Conservation (phyloP, 163 green algal genomes). For the Coccomyxa subellipsoidea region DNA sequence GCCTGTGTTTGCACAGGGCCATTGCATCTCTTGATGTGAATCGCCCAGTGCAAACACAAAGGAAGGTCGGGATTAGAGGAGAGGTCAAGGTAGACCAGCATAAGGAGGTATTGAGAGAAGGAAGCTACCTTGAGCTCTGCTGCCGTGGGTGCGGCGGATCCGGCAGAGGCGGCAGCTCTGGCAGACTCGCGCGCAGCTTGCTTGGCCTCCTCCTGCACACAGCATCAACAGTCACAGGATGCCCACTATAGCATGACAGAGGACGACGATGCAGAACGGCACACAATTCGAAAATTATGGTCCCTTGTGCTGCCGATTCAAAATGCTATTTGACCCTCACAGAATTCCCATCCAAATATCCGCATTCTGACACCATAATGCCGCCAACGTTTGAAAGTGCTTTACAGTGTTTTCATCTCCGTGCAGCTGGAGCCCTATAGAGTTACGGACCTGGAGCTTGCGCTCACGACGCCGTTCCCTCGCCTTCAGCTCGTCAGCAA, state of each 20-base stretch:
- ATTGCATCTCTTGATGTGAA: background rate
- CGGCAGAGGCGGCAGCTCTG: background rate
- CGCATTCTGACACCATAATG: too few relatives aligned
- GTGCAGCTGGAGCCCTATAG: too few relatives aligned
- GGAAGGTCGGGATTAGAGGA: background rate
- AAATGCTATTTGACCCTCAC: background rate
- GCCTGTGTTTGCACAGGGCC: slow-evolving; percentile 3
- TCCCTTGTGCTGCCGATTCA: background rate
- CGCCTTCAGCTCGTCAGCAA: slow-evolving; percentile 57
- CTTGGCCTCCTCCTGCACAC: background rate
- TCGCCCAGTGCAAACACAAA: background rate
- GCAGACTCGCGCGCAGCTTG: slow-evolving; percentile 8
- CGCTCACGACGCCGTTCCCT: slow-evolving; percentile 46
- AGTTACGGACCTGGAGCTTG: slow-evolving; percentile 28
- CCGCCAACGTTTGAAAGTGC: too few relatives aligned
- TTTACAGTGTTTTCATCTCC: too few relatives aligned
- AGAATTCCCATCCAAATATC: too few relatives aligned
- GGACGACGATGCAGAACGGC: background rate
- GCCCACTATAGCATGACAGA: background rate
- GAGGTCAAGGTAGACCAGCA: background rate
- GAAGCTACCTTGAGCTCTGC: slow-evolving; percentile 7
- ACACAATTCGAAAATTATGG: background rate
- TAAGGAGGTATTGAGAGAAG: background rate
- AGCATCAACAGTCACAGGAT: background rate
- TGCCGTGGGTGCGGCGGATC: background rate